Base-by-base conservation (phyloP, 192 early-diverging fungal species). In the Coemansia sp. region DNA sequence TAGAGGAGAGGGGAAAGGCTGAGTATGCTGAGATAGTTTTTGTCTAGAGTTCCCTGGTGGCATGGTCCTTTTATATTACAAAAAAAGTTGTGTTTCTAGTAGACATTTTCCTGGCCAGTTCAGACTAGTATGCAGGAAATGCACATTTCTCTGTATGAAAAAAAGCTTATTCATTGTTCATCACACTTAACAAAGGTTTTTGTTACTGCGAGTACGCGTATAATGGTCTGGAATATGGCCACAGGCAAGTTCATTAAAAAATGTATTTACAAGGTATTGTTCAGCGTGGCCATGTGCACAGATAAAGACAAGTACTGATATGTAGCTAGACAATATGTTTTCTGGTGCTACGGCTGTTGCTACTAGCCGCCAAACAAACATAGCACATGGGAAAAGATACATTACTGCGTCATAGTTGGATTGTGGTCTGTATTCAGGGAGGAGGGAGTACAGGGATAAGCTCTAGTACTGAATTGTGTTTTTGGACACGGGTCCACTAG, bases 191-290 rank as follows among this genome's bases (percentile, higher is more conserved):
- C 31, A 60, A 34, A 34, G 27, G 27, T 27, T 27, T n/a, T n/a
- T n/a, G n/a, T 18, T 60, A 60, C 57, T 60, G 57, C 57, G 2
- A 31, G 55, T 31, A n/a, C 10, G 49, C 49, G 49, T 52, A 52
- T 52, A 52, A 52, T 52, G 49, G 20, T 24, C 49, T 52, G 49
- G 49, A 3, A 52, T 34, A n/a, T 60, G 57, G 57, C 31, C 57
- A 33, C 29, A 11, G 20, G 11, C 52, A 24, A 12, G 52, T 29
- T 53, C 11, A 60, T 60, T 60, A 60, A 60, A 60, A 58, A 10
- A 16, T 12, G 3, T 22, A 11, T 22, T 34, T 60, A 60, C 33
- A n/a, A 31, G 57, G 29, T 33, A 60, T 60, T 60, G 57, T 60
- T 60, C 13, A 12, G 7, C 20, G 18, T n/a, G 10, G 49, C 16